These are phyloP conservation scores for Amanita inopinata DNA, from an alignment of 768 basidiomycete species.

Conservation along the genomic window DNA sequence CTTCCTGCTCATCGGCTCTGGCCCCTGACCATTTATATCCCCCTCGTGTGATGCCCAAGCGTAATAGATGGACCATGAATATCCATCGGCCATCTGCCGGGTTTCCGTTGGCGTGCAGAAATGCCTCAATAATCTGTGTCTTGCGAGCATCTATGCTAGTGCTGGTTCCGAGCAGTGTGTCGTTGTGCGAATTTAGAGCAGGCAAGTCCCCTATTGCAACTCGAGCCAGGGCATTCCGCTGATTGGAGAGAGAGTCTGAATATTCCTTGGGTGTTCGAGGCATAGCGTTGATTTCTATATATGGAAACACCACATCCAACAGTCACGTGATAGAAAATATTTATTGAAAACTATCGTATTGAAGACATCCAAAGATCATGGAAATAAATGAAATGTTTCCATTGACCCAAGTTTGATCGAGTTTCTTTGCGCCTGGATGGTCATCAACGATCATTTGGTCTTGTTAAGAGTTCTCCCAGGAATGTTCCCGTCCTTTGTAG, in stretches of 20 bases:
- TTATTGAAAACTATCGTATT: too few species aligned
- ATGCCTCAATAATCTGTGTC: slow-evolving; percentile 24
- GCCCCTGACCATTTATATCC: slow-evolving; percentile 22
- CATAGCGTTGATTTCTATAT: too few species aligned
- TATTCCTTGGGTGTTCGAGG: background rate
- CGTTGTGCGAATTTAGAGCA: background rate
- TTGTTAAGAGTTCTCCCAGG: slow-evolving; percentile 12
- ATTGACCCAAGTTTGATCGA: too few species aligned
- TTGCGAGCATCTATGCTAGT: slow-evolving; percentile 22
- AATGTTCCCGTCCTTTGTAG: slow-evolving; percentile 3
- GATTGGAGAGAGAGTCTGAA: slow-evolving; percentile 1
- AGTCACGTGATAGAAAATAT: too few species aligned
- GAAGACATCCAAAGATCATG: too few species aligned
- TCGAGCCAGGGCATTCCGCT: background rate
- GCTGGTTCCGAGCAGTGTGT: background rate
- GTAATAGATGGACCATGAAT: slow-evolving; percentile 28
- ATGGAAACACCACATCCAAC: too few species aligned
- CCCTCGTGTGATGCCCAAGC: slow-evolving; percentile 30
- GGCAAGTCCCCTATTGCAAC: background rate
- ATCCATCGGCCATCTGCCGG: slow-evolving; percentile 40
- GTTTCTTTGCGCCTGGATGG: too few species aligned
- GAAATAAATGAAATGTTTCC: too few species aligned
- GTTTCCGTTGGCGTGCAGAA: slow-evolving; percentile 26
- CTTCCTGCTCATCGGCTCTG: slow-evolving; percentile 14
- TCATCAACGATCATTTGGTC: too few species aligned